Evolutionary conservation across 140 eudicot species (phyloP).

Genomic region (Flaveria floridana): DNA sequence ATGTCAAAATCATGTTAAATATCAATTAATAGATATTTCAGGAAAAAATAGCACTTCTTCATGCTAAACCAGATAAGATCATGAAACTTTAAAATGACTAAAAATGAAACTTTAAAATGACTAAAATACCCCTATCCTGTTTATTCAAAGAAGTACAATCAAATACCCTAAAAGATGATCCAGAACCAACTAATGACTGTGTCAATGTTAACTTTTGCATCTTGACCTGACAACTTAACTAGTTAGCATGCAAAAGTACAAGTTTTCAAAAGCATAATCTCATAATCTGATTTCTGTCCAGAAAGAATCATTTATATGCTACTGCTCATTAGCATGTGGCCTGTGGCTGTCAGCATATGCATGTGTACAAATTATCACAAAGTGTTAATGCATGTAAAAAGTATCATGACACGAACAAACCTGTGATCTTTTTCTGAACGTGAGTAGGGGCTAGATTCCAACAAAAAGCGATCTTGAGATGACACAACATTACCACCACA

Average conservation of each 20-base stretch:
- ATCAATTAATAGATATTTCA: not conserved
- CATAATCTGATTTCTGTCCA: constrained; percentile 18
- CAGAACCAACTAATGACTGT: not conserved
- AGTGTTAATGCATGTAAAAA: constrained; percentile 30
- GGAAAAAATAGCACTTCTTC: not conserved
- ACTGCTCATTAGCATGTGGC: constrained; percentile 38
- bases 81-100: constrained; percentile 5
- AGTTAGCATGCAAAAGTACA: constrained; percentile 32
- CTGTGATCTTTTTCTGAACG: constrained; percentile 54
- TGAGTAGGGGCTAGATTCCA: constrained; percentile 52
- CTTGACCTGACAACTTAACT: constrained; percentile 31
- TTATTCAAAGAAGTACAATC: constrained; percentile 10
- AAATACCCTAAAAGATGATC: constrained; percentile 5
- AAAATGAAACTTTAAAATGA: not conserved
- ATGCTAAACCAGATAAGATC: not conserved
- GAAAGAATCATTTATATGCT: constrained; percentile 36
- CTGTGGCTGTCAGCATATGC: constrained; percentile 34
- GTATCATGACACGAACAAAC: constrained; percentile 33
- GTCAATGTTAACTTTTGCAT: constrained; percentile 13
- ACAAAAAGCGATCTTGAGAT: constrained; percentile 43
- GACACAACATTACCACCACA: constrained; percentile 37
- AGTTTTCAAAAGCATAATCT: constrained; percentile 22
- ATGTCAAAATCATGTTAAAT: not conserved
- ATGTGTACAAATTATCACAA: constrained; percentile 43
- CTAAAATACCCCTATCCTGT: constrained; percentile 7